Percentiles rank a stretch among this genome's conserved stretches.
Conservation (phyloP, 148 eudicot genomes). For the Vaccinium darrowii region DNA sequence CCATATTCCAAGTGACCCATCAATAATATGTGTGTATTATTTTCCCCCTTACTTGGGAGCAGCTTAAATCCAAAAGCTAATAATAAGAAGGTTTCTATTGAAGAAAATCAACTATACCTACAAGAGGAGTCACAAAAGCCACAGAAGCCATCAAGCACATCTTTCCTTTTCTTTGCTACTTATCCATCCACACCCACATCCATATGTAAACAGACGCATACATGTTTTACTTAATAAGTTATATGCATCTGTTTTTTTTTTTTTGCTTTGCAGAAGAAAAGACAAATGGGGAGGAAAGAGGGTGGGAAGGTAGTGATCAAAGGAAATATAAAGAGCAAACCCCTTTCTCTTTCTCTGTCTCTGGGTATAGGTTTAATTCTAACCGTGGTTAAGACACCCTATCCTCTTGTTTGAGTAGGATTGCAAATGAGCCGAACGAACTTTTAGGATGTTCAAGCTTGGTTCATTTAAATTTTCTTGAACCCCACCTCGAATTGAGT, state of each 20-base stretch:
- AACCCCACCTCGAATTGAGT: background rate
- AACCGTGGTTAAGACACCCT: constrained; percentile 9
- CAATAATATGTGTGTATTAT: background rate
- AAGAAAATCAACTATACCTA: background rate
- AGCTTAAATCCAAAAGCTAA: background rate
- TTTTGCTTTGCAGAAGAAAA: constrained; percentile 17
- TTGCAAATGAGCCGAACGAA: background rate
- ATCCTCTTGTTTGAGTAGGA: background rate
- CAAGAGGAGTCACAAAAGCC: background rate
- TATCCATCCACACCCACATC: constrained; percentile 1
- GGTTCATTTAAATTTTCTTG: no score
- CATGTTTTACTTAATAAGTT: background rate
- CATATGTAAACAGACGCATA: background rate
- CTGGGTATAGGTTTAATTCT: background rate
- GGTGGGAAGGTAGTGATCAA: background rate
- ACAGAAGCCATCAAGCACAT: background rate
- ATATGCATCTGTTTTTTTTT: background rate
- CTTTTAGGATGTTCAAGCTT: no score
- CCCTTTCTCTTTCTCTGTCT: no score
- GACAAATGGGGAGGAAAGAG: constrained; percentile 12
- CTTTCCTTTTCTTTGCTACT: constrained; percentile 12
- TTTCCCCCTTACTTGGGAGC: background rate
- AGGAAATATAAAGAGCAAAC: background rate
- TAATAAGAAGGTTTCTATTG: background rate
- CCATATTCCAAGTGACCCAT: constrained; percentile 2